Evolutionary conservation across 345 rosid genomes (phyloP).

Genomic region (Brassica napus): Da-Ae NC_063442.1:33372501-33373000

Average conservation of each 20-base stretch:
- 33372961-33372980: conserved; percentile 50
- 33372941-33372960: conserved; percentile 2
- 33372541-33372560: conserved; percentile 85
- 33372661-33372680: conserved; percentile 4
- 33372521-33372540: conserved; percentile 93
- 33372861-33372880: conserved; percentile 71
- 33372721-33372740: too few relatives aligned
- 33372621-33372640: neutral
- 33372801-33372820: conserved; percentile 69
- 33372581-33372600: conserved; percentile 64
- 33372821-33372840: conserved; percentile 51
- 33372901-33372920: conserved; percentile 8
- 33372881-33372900: neutral
- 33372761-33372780: conserved; percentile 96
- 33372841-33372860: conserved; percentile 56
- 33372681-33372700: neutral
- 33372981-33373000: conserved; percentile 37
- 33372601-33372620: conserved; percentile 1
- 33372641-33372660: neutral
- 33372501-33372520: conserved; percentile 82
- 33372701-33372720: neutral
- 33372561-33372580: conserved; percentile 91
- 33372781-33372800: conserved; percentile 89
- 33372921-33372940: too few relatives aligned
- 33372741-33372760: neutral